Evolutionary conservation across 805 yeast genomes (phyloP), one percentile per base, ranked within the genome.

Genomic region (Nadsonia fulvescens): DNA sequence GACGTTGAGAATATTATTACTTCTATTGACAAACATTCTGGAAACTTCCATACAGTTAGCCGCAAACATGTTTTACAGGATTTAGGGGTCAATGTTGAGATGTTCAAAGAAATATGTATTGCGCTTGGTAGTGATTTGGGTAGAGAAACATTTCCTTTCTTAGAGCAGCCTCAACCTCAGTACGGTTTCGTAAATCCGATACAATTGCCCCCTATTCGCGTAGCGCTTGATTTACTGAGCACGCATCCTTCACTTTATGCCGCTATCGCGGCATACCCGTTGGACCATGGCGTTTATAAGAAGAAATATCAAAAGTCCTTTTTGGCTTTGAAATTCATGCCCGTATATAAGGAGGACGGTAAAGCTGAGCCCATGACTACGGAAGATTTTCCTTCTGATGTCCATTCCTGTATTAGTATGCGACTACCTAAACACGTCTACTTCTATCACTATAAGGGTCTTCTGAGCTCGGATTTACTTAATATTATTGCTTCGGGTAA

Each of bases 381-480:
- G n/a, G 63, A 54, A 28, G 53, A 53, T 28, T 51, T 74, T 24
- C 95, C 96, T 3, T 65, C 67, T 33, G 92, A 82, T 46, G 55
- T 78, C 8, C 89, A 78, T 44, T 82, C 72, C 23, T 64, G 82
- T 24, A 61, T 89, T 25, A 81, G 91, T 6, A 79, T 76, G 46
- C 66, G 83, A 43, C 56, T 89, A 27, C 91, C 95, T 2, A 76
- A 79, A 28, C 96, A 83, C 49, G 59, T 75, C 21, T 73, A 67
- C 41, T 82, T 73, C 44, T 89, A 81, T 47, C 68, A 68, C 43
- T 73, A 91, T 1, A 48, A 75, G 31, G 96, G 95, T 2, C 44
- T 83, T 13, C 53, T 75, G 8, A 65, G 71, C 5, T 51, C 72
- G 5, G 70, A 68, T 31, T 46, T 78, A 13, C 59, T 74, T 21